These are phyloP conservation scores for Eucalyptus guilfoylei DNA, from an alignment of 345 rosid genomes.

Conservation along the genomic window DNA sequence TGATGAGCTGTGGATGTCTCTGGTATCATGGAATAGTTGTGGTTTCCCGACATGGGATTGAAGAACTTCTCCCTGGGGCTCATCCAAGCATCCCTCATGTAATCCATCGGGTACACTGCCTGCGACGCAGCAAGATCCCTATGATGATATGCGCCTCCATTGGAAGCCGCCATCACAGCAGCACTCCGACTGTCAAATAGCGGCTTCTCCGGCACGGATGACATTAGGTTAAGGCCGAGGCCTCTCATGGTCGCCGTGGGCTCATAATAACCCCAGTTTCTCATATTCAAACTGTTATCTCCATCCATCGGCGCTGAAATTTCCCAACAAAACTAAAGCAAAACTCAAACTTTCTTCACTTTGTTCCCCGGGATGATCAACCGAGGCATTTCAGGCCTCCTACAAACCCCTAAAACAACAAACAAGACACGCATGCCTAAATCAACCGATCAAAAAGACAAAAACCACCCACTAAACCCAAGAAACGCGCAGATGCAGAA, in stretches of 20 bases:
- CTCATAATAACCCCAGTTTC: constrained; percentile 19
- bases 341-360: neutral
- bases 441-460: neutral
- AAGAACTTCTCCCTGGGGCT: constrained; percentile 10
- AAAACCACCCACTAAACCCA: neutral
- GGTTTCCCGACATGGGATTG: neutral
- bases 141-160: neutral
- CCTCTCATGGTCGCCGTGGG: constrained; percentile 1
- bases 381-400: neutral
- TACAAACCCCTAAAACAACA: neutral
- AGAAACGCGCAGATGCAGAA: neutral
- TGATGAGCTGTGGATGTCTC: neutral
- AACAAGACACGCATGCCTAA: neutral
- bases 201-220: constrained; percentile 1
- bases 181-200: constrained; percentile 1
- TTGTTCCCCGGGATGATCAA: neutral
- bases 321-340: neutral
- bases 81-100: constrained; percentile 4
- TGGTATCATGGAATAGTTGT: neutral
- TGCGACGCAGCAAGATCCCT: constrained; percentile 1
- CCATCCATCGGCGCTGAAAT: constrained; percentile 1
- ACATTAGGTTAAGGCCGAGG: constrained; percentile 11
- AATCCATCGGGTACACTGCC: neutral
- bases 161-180: neutral
- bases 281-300: constrained; percentile 9